Evolutionary conservation across 805 yeast genomes (phyloP), one percentile per base, ranked within the genome.

Genomic region (Schwanniomyces polymorphus): DNA sequence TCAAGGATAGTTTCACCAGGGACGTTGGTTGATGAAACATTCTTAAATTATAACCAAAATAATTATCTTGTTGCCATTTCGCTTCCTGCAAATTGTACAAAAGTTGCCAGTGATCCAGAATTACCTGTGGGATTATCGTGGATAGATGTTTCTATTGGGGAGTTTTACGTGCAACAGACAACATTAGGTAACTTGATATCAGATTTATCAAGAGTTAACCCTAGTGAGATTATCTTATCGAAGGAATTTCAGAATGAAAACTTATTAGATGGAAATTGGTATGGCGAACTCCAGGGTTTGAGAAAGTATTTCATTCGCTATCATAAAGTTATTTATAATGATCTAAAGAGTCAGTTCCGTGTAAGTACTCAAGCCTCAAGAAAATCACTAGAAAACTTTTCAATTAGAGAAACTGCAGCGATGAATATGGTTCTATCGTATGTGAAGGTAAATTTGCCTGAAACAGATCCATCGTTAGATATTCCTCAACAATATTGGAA

Each of bases 1-100:
- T 78, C 89, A 6, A 72, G 97, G 37, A 81, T 92, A 7, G 81
- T 94, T 1, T 86, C 97, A 0, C 97, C 97, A 0, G 99, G 99
- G 0, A 92, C 98, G 0, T 76, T 92, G 28, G 79, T 92, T 9
- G 97, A 89, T 58, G 97, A 92, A 56, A 82, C 86, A 0, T 84
- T 92, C 51, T 70, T 92, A 58, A 87, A 90, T 60, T 81, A 81
- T 47, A 81, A 80, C 49, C 77, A 80, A 41, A 87, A 87, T 55
- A 89, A 91, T 58, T 90, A 75, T 59, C 67, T 92, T 29, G 70
- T 86, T 21, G 79, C 88, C 4, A 74, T 92, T 11, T 76, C 79
- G 7, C 76, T 86, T 45, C 88, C 91, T 0, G 75, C 64, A 57
- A 75, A 52, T 57, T 71, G 65, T 56, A 65, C 47, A 56, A 65